These are phyloP conservation scores for Macrolepiota dolichaula DNA, from an alignment of 768 basidiomycete species.

Conservation along the genomic window DNA sequence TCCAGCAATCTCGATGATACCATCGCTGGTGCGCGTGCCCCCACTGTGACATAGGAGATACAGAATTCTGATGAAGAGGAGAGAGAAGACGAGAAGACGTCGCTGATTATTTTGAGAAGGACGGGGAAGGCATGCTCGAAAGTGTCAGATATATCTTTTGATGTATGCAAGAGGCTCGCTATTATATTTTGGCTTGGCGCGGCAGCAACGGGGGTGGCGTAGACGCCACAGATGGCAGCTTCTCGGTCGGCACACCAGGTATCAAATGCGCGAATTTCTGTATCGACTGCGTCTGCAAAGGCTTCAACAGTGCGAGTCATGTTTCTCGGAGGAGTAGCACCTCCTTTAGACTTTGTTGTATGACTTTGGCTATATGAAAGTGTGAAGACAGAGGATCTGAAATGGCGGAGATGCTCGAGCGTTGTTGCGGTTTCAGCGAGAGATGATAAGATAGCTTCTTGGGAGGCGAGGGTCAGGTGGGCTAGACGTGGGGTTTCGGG, in stretches of 20 bases:
- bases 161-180: conserved; percentile 64
- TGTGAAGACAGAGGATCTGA: conserved; percentile 49
- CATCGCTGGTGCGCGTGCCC: conserved; percentile 41
- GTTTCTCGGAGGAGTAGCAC: conserved; percentile 12
- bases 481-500: conserved; percentile 54
- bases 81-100: conserved; percentile 26
- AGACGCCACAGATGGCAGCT: conserved; percentile 55
- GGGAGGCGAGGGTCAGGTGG: conserved; percentile 66
- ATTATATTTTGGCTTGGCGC: conserved; percentile 25
- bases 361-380: conserved; percentile 19
- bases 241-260: conserved; percentile 71
- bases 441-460: conserved; percentile 58
- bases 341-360: conserved; percentile 12
- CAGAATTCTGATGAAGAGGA: conserved; percentile 19
- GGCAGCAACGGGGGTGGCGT: neutral
- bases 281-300: conserved; percentile 71
- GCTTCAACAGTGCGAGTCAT: conserved; percentile 72
- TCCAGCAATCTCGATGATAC: conserved; percentile 62
- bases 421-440: conserved; percentile 61
- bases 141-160: conserved; percentile 52
- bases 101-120: conserved; percentile 46
- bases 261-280: conserved; percentile 56
- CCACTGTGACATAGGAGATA: conserved; percentile 18
- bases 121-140: conserved; percentile 60
- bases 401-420: conserved; percentile 59